Base-by-base conservation (phyloP, 768 basidiomycete genomes). In the Mycena belliarum region DNA sequence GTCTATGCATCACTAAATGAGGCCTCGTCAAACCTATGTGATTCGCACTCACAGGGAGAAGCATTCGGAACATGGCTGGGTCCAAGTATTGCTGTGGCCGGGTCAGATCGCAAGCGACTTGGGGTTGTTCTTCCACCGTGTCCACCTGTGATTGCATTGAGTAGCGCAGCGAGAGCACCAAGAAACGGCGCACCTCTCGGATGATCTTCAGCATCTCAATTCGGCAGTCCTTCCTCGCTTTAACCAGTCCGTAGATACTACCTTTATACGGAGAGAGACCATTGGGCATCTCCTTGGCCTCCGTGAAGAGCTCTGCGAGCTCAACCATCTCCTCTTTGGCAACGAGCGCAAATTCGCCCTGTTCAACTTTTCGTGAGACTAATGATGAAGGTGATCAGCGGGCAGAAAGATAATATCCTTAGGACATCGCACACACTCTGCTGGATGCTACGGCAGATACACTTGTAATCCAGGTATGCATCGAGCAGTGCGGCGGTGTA, bases 201-300 rank as follows among this genome's bases (percentile, higher is more conserved):
- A 56, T 47, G 32, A 56, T 56, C 29, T 56, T 56, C 20, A 56
- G 41, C 55, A 56, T 56, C 48, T 56, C 55, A 9, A 49, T 49
- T 20, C 55, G 12, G 47, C 55, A 56, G 32, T 56, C 47, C 12
- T 47, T 37, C 37, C 46, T 38, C 10, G 55, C 55, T 20, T 29
- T 49, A 29, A 49, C 55, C 0, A 56, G 33, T 47, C 55, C 47
- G 38, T 49, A 49, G 2, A 32, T 21, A 20, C 14, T 56, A 14
- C 18, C 50, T 9, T 42, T 42, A 25, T 52, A 52, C 12, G 50
- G 50, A 9, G 20, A n/a, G 3, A 52, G 20, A n/a, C 29, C 20
- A 21, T 52, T 52, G 20, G 38, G 50, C 14, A 35, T 37, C 37
- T 16, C 25, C 26, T 44, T 44, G 16, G 14, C 24, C 24, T 44